phyloP scores from a whole-genome alignment of 768 basidiomycete species.

The Saitozyma podzolica region DNA sequence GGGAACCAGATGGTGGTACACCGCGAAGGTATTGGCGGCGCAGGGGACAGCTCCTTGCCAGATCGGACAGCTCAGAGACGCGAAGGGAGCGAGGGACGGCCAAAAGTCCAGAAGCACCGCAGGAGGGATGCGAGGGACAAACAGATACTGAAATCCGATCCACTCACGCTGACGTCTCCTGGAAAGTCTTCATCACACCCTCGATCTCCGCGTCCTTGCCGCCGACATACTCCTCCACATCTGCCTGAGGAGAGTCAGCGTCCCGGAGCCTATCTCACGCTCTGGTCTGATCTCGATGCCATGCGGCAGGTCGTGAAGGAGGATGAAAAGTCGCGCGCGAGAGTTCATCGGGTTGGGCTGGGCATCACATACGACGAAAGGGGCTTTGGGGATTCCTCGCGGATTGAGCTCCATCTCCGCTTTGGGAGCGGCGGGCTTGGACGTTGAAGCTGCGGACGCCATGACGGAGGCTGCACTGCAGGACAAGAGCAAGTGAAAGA shows the following conservation, averaged over 20 bases:
- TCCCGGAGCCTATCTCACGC: background rate
- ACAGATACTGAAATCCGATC: background rate
- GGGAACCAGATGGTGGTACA: too few species aligned
- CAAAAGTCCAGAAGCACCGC: too few species aligned
- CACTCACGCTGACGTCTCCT: constrained; percentile 90
- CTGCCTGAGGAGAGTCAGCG: constrained; percentile 59
- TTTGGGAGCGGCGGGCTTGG: constrained; percentile 24
- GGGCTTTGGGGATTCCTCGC: constrained; percentile 90
- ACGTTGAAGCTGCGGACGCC: constrained; percentile 11
- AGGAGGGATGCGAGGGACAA: background rate
- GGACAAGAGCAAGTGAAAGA: too few species aligned
- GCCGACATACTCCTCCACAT: constrained; percentile 83
- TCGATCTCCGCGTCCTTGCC: constrained; percentile 77
- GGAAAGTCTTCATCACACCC: constrained; percentile 71
- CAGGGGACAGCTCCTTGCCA: too few species aligned
- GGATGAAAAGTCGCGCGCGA: background rate
- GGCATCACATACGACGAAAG: constrained; percentile 75
- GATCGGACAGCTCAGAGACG: background rate
- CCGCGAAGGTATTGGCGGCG: too few species aligned
- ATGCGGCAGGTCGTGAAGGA: too few species aligned
- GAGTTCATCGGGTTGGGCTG: background rate
- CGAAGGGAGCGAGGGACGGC: background rate
- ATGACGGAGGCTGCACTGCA: background rate
- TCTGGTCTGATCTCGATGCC: too few species aligned
- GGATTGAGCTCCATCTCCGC: constrained; percentile 67